Percentiles rank a stretch among this genome's conserved stretches.
Conservation (phyloP, 106 monocot genomes). For the Dendrobium chrysotoxum region DNA sequence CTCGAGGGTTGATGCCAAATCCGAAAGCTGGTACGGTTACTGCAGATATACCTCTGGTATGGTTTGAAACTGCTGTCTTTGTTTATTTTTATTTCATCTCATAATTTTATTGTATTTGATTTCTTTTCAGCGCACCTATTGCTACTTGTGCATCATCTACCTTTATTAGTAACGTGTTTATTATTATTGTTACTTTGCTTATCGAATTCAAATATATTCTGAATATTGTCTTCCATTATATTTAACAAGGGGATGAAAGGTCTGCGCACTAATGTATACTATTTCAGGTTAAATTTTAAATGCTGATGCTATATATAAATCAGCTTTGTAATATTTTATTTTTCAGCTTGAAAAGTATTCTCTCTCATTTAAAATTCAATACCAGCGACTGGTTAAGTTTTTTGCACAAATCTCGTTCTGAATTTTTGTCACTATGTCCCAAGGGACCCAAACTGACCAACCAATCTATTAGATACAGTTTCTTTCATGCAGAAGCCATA, state of each 20-base stretch:
- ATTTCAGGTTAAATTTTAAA: background rate
- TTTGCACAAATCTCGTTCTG: too few species aligned
- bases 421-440: too few species aligned
- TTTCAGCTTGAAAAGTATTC: background rate
- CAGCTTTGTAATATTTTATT: background rate
- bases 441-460: too few species aligned
- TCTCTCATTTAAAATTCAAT: too few species aligned
- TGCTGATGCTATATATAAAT: background rate
- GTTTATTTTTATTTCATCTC: background rate
- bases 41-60: conserved; percentile 87
- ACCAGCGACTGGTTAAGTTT: too few species aligned
- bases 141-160: background rate
- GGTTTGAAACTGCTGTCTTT: background rate
- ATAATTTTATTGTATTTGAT: background rate
- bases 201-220: too few species aligned
- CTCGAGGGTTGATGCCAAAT: conserved; percentile 98
- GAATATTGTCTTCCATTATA: too few species aligned
- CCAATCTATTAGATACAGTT: too few species aligned
- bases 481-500: too few species aligned
- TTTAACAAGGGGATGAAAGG: too few species aligned
- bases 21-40: conserved; percentile 96
- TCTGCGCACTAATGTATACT: too few species aligned
- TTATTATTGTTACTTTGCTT: background rate
- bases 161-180: background rate
- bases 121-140: background rate